These are phyloP conservation scores for Lasiosphaeria miniovina DNA, from an alignment of 495 filamentous ascomycete genomes.

Conservation along the genomic window DNA sequence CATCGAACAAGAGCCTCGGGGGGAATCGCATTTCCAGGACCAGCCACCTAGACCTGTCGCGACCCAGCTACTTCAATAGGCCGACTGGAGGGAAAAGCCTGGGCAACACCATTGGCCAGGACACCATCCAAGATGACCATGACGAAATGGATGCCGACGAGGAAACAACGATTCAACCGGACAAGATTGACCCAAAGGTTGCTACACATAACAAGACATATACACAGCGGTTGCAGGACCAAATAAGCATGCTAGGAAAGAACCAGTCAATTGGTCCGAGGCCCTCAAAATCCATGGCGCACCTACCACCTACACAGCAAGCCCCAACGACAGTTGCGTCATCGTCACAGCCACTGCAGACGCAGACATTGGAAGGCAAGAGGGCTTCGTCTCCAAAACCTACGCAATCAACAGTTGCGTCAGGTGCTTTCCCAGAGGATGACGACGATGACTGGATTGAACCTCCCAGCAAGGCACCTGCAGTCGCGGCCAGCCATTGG, in stretches of 20 bases:
- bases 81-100: slow-evolving; percentile 60
- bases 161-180: slow-evolving; percentile 37
- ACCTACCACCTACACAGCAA: slow-evolving; percentile 37
- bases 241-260: slow-evolving; percentile 90
- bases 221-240: slow-evolving; percentile 85
- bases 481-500: slow-evolving; percentile 34
- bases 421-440: slow-evolving; percentile 56
- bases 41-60: slow-evolving; percentile 72
- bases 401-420: slow-evolving; percentile 31
- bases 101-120: slow-evolving; percentile 37
- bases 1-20: slow-evolving; percentile 74
- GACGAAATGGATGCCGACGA: slow-evolving; percentile 60
- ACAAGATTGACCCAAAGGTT: slow-evolving; percentile 35
- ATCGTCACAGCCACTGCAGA: slow-evolving; percentile 22
- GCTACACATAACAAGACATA: slow-evolving; percentile 76
- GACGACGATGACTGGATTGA: slow-evolving; percentile 86
- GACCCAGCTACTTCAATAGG: slow-evolving; percentile 62
- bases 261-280: slow-evolving; percentile 59
- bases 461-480: slow-evolving; percentile 42
- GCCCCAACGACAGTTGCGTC: slow-evolving; percentile 12
- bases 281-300: slow-evolving; percentile 67
- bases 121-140: slow-evolving; percentile 45
- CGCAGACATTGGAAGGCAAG: slow-evolving; percentile 49
- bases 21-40: slow-evolving; percentile 62
- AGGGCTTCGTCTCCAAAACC: slow-evolving; percentile 32